Conservation (phyloP, 176 grass and related monocot species). For the Phoenix dactylifera region DNA sequence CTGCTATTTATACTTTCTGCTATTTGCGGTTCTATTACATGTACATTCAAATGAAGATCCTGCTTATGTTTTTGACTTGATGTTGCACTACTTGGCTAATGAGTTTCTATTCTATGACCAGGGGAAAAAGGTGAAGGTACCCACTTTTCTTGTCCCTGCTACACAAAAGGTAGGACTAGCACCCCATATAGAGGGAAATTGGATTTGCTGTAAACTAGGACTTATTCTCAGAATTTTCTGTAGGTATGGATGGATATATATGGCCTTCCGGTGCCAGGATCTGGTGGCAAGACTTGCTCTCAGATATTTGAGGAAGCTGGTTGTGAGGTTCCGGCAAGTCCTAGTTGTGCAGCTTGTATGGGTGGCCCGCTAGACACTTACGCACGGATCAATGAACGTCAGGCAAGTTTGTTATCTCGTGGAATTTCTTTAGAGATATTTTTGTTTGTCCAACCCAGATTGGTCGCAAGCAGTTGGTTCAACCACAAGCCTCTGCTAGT, state of each 20-base stretch:
- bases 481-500: too few species aligned
- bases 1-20: too few species aligned
- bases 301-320: constrained; percentile 96
- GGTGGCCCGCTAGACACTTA: constrained; percentile 89
- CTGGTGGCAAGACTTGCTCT: constrained; percentile 77
- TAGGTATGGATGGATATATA: constrained; percentile 96
- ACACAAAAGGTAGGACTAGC: constrained; percentile 70
- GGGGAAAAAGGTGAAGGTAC: constrained; percentile 89
- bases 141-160: constrained; percentile 92
- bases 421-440: too few species aligned
- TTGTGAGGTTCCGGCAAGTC: constrained; percentile 84
- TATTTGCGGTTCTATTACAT: too few species aligned
- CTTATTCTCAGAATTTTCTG: constrained; percentile 15
- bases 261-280: constrained; percentile 58
- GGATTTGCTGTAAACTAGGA: neutral
- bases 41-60: too few species aligned
- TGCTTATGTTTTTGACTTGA: too few species aligned
- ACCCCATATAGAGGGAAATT: neutral
- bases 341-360: constrained; percentile 80
- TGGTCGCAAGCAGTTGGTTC: too few species aligned
- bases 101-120: constrained; percentile 26
- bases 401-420: constrained; percentile 20
- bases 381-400: constrained; percentile 78
- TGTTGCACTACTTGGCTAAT: neutral
- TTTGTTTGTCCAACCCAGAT: too few species aligned